These are phyloP conservation scores for Neurospora terricola DNA, from an alignment of 495 filamentous ascomycete species.

Conservation along the genomic window DNA sequence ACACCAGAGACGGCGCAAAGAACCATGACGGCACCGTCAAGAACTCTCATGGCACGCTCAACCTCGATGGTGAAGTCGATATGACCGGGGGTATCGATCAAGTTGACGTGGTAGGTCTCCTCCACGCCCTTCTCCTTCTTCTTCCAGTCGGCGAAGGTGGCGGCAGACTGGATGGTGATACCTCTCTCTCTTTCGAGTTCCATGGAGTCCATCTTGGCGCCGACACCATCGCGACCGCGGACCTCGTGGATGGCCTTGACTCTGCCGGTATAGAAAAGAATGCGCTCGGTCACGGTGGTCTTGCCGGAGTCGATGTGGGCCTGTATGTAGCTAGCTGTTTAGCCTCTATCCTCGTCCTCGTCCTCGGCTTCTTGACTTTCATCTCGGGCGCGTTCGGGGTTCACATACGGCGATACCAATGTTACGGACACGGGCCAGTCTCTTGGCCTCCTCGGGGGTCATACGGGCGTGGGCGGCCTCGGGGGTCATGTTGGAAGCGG, in stretches of 20 bases:
- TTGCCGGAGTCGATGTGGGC: constrained; percentile 99
- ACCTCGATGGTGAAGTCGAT: constrained; percentile 99
- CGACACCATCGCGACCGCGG: constrained; percentile 85
- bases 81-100: constrained; percentile 98
- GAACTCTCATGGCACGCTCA: constrained; percentile 86
- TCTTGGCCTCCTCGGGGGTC: constrained; percentile 64
- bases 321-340: constrained; percentile 32
- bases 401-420: constrained; percentile 89
- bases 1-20: constrained; percentile 96
- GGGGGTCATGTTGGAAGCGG: constrained; percentile 32
- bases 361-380: not conserved
- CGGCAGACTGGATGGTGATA: constrained; percentile 97
- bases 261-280: constrained; percentile 96
- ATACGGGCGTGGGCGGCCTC: constrained; percentile 45
- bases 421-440: constrained; percentile 75
- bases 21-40: constrained; percentile 98
- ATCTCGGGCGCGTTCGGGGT: not conserved
- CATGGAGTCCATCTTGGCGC: constrained; percentile 99
- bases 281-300: constrained; percentile 92
- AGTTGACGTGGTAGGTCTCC: constrained; percentile 90
- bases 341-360: constrained; percentile 8
- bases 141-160: constrained; percentile 95
- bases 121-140: constrained; percentile 69
- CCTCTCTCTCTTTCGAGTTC: constrained; percentile 96
- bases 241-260: constrained; percentile 98